Percentiles rank a stretch among this genome's conserved stretches.
These are phyloP conservation scores for Termitomyces sp. DNA, from an alignment of 768 basidiomycete genomes.

Conservation along the genomic window DNA sequence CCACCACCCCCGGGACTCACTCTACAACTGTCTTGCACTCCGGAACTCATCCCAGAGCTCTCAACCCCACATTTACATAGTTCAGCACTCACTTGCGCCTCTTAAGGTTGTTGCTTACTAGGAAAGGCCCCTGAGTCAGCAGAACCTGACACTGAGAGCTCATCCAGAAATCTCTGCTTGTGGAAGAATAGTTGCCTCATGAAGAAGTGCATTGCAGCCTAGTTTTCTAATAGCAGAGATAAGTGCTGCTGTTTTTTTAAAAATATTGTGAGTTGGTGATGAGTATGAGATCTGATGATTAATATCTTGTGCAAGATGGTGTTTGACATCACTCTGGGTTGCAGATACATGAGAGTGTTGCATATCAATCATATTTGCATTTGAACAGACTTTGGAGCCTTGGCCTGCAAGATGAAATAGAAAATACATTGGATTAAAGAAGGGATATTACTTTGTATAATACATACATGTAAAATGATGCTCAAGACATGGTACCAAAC, in stretches of 20 bases:
- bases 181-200: not conserved
- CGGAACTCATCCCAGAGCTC: too few species aligned
- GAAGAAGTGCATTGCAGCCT: not conserved
- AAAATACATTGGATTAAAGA: too few species aligned
- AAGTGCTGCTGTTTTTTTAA: constrained; percentile 5
- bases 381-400: constrained; percentile 5
- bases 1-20: too few species aligned
- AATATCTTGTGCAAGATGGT: not conserved
- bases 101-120: too few species aligned
- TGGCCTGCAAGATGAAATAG: not conserved
- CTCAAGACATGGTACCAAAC: not conserved
- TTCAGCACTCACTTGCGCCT: too few species aligned
- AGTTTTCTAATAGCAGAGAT: not conserved
- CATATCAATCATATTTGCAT: not conserved
- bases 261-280: constrained; percentile 5
- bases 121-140: too few species aligned
- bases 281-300: not conserved
- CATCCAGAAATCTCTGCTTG: too few species aligned
- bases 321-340: too few species aligned
- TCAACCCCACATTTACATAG: too few species aligned
- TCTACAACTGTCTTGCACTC: too few species aligned
- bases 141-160: too few species aligned
- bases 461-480: not conserved
- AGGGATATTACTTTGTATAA: too few species aligned
- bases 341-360: not conserved